Conservation (phyloP, 2,329 filamentous ascomycete species). For the Microdochium bolleyi region DNA sequence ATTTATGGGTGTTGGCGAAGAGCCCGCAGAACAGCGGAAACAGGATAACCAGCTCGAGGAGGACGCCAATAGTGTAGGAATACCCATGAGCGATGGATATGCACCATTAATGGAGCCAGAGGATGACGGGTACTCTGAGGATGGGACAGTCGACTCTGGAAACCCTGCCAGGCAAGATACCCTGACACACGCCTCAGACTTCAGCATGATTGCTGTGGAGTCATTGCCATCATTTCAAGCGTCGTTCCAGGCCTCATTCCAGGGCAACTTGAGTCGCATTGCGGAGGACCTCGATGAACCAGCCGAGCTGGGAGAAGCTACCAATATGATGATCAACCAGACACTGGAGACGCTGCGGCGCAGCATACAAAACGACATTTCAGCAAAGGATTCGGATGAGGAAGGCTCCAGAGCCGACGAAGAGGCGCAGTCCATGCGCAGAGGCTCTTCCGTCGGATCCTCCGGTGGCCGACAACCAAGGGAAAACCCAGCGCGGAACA, state of each 20-base stretch:
- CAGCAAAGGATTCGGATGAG: constrained; percentile 6
- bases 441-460: constrained; percentile 2
- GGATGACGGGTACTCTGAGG: not conserved
- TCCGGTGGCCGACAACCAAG: constrained; percentile 1
- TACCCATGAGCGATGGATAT: not conserved
- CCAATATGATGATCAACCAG: constrained; percentile 47
- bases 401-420: constrained; percentile 4
- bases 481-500: not conserved
- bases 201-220: constrained; percentile 52
- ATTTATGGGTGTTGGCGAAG: not conserved
- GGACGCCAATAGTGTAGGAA: not conserved
- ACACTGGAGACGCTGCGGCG: constrained; percentile 42
- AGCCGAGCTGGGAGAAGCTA: constrained; percentile 45
- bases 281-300: constrained; percentile 14
- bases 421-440: not conserved
- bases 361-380: constrained; percentile 16
- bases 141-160: not conserved
- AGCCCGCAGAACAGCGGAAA: not conserved
- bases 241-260: constrained; percentile 31
- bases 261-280: constrained; percentile 27
- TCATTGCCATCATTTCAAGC: constrained; percentile 39
- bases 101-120: not conserved
- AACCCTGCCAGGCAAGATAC: constrained; percentile 3
- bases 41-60: not conserved
- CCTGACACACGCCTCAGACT: constrained; percentile 32